Percentiles rank a stretch among this genome's conserved stretches.
phyloP scores from a whole-genome alignment of 106 monocot species.

The Dioscorea alata region DNA sequence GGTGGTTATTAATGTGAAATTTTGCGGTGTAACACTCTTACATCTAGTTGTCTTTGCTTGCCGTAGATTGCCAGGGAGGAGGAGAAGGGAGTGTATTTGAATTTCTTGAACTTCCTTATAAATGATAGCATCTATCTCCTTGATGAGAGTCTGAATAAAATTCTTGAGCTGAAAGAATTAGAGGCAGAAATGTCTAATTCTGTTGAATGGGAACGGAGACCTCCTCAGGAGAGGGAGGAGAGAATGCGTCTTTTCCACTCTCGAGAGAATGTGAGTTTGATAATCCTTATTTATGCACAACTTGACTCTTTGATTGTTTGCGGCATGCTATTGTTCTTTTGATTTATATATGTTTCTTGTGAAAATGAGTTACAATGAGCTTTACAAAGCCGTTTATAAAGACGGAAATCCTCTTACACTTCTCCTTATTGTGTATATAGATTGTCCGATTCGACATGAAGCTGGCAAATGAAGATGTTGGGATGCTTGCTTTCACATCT shows the following conservation, averaged over 20 bases:
- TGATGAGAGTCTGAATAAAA: slow-evolving; percentile 98
- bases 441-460: slow-evolving; percentile 93
- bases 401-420: not conserved
- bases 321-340: not conserved
- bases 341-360: not conserved
- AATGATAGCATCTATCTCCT: slow-evolving; percentile 99
- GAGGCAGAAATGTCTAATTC: slow-evolving; percentile 93
- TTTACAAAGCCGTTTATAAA: not conserved
- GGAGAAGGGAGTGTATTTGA: slow-evolving; percentile 96
- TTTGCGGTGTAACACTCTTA: not conserved
- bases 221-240: slow-evolving; percentile 92
- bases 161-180: slow-evolving; percentile 93
- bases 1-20: too few relatives aligned
- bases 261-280: slow-evolving; percentile 70
- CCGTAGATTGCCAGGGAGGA: slow-evolving; percentile 91
- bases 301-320: not conserved
- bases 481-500: slow-evolving; percentile 88
- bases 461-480: slow-evolving; percentile 97
- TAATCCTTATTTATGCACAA: slow-evolving; percentile 1
- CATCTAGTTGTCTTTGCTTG: slow-evolving; percentile 6
- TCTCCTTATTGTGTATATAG: slow-evolving; percentile 28
- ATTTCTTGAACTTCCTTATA: slow-evolving; percentile 93
- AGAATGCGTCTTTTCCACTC: slow-evolving; percentile 73
- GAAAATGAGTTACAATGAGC: not conserved
- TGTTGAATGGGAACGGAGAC: slow-evolving; percentile 82